phyloP scores from a whole-genome alignment of 306 rosid genomes.

The Gastrolobium villosum region DNA sequence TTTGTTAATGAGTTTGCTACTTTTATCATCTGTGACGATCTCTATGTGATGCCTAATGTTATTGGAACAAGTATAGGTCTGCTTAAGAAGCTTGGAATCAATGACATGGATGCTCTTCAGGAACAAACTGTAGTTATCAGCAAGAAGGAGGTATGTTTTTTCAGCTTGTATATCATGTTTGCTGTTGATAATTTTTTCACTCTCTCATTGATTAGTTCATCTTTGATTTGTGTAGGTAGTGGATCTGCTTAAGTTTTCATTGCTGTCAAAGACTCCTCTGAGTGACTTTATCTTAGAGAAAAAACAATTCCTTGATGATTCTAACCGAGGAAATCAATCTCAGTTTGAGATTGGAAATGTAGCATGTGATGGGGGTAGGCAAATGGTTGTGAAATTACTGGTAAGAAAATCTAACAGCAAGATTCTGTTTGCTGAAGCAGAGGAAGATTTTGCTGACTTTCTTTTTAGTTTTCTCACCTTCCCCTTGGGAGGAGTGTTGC shows the following conservation, averaged over 20 bases:
- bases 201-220: too few species aligned
- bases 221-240: background rate
- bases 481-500: too few species aligned
- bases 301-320: background rate
- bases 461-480: too few species aligned
- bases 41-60: background rate
- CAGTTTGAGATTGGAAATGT: background rate
- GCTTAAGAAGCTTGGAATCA: background rate
- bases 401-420: background rate
- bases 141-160: background rate
- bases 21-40: background rate
- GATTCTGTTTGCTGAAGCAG: background rate
- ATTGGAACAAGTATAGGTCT: background rate
- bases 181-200: too few species aligned
- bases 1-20: background rate
- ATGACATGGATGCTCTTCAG: background rate
- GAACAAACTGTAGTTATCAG: background rate
- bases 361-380: background rate
- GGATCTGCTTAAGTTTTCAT: slow-evolving; percentile 30
- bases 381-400: background rate
- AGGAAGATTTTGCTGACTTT: too few species aligned
- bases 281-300: background rate
- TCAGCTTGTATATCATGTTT: too few species aligned
- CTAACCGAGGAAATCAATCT: too few species aligned
- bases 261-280: background rate